These are phyloP conservation scores for Tympanopsis confertula DNA, from an alignment of 2,329 filamentous ascomycete species.

Conservation along the genomic window DNA sequence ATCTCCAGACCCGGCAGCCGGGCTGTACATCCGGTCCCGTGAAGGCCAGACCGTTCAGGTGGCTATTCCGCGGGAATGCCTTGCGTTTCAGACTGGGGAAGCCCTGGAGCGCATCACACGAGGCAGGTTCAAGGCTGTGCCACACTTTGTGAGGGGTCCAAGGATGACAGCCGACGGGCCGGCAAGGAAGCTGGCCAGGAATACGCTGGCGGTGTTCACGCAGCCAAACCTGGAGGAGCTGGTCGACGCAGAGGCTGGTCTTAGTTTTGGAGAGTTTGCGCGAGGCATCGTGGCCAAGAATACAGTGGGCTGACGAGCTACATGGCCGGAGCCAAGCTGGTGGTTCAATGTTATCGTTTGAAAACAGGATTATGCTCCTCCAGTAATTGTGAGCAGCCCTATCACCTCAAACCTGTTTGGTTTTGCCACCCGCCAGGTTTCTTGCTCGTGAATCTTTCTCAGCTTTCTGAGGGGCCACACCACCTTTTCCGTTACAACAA, in stretches of 20 bases:
- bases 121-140: slow-evolving; percentile 59
- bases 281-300: slow-evolving; percentile 47
- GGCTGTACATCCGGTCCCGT: slow-evolving; percentile 59
- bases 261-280: slow-evolving; percentile 69
- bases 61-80: slow-evolving; percentile 55
- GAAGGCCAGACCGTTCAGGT: slow-evolving; percentile 54
- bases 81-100: slow-evolving; percentile 64
- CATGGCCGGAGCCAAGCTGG: too few species aligned
- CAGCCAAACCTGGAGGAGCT: slow-evolving; percentile 82
- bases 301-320: slow-evolving; percentile 36
- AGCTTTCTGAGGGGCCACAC: too few species aligned
- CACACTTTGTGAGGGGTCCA: slow-evolving; percentile 61
- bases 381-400: too few species aligned
- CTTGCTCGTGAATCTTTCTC: too few species aligned
- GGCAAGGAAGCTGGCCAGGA: too few species aligned
- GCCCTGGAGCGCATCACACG: slow-evolving; percentile 56
- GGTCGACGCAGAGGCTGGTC: slow-evolving; percentile 56
- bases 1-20: slow-evolving; percentile 54
- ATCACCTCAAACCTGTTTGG: too few species aligned
- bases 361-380: too few species aligned
- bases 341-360: too few species aligned
- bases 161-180: slow-evolving; percentile 39
- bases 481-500: too few species aligned
- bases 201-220: slow-evolving; percentile 92
- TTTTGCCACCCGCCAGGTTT: too few species aligned